Conservation (phyloP, 129 eudicot genomes). For the Deinandra increscens region DNA sequence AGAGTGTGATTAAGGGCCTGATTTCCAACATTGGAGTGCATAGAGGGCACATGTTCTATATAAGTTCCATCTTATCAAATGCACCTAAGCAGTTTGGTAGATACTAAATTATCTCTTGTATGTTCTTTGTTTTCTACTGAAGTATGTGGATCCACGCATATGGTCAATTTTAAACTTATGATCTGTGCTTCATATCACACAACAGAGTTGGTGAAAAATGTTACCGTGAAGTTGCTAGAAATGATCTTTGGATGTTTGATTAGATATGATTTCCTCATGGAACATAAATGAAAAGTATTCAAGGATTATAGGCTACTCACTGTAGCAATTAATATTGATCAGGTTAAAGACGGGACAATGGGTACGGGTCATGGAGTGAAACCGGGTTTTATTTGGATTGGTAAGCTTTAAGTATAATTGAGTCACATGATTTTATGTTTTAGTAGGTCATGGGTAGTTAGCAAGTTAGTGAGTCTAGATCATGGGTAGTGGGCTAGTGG, state of each 20-base stretch:
- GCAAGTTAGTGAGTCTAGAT: too few relatives aligned
- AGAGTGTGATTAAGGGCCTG: too few relatives aligned
- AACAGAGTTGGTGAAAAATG: background rate
- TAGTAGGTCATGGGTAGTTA: too few relatives aligned
- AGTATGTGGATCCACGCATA: background rate
- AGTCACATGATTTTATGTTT: too few relatives aligned
- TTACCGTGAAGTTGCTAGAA: background rate
- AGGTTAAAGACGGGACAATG: too few relatives aligned
- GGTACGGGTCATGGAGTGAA: too few relatives aligned
- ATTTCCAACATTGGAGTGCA: too few relatives aligned
- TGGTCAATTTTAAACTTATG: background rate
- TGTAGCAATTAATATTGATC: too few relatives aligned
- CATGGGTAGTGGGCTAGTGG: too few relatives aligned
- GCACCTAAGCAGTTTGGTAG: background rate
- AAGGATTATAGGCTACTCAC: background rate
- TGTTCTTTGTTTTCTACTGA: background rate
- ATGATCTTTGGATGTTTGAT: background rate
- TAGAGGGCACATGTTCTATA: background rate
- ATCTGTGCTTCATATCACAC: background rate
- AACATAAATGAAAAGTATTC: background rate
- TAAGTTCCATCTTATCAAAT: slow-evolving; percentile 1
- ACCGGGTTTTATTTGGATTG: too few relatives aligned
- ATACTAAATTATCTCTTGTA: background rate
- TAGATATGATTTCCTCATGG: background rate
- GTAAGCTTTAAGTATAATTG: too few relatives aligned